A percentile compares a stretch with the other conserved stretches of the same genome.
Evolutionary conservation across 2,329 filamentous ascomycete genomes (phyloP).

Genomic region (Hypoxylon sp.): DNA sequence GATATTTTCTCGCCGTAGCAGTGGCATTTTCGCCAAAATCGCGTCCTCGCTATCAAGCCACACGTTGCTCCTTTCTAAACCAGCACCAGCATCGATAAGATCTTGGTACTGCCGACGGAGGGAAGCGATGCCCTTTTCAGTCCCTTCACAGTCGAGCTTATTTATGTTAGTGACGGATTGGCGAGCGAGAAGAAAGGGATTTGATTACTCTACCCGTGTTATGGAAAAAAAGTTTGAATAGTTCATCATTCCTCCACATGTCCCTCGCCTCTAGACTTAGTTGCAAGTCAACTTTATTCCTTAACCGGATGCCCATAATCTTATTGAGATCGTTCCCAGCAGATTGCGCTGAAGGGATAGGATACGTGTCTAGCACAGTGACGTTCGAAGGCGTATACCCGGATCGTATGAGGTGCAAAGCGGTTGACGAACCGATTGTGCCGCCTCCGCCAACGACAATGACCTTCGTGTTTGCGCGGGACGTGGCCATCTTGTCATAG

Average conservation of each 20-base stretch:
- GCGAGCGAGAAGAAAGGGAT: not conserved
- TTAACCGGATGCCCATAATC: constrained; percentile 58
- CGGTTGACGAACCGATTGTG: constrained; percentile 62
- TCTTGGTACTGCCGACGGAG: constrained; percentile 55
- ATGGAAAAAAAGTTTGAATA: constrained; percentile 61
- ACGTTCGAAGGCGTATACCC: constrained; percentile 60
- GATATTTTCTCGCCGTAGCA: constrained; percentile 57
- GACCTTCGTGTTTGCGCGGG: constrained; percentile 47
- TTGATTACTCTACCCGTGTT: constrained; percentile 58
- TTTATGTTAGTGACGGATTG: constrained; percentile 35
- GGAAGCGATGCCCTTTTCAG: constrained; percentile 51
- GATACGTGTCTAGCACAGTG: constrained; percentile 61
- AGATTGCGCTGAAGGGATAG: constrained; percentile 61
- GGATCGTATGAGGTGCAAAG: constrained; percentile 58
- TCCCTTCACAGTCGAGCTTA: constrained; percentile 54
- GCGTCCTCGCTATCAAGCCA: constrained; percentile 61
- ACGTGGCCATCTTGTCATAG: constrained; percentile 42
- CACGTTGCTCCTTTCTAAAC: constrained; percentile 56
- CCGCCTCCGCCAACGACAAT: constrained; percentile 64
- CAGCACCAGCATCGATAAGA: constrained; percentile 49
- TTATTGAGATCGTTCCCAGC: constrained; percentile 64
- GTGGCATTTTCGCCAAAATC: constrained; percentile 57
- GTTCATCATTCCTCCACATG: constrained; percentile 59
- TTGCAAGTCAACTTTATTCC: constrained; percentile 51
- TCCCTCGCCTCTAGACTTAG: constrained; percentile 53